phyloP scores from a whole-genome alignment of 345 rosid genomes.

The Atalantia buxifolia region DNA sequence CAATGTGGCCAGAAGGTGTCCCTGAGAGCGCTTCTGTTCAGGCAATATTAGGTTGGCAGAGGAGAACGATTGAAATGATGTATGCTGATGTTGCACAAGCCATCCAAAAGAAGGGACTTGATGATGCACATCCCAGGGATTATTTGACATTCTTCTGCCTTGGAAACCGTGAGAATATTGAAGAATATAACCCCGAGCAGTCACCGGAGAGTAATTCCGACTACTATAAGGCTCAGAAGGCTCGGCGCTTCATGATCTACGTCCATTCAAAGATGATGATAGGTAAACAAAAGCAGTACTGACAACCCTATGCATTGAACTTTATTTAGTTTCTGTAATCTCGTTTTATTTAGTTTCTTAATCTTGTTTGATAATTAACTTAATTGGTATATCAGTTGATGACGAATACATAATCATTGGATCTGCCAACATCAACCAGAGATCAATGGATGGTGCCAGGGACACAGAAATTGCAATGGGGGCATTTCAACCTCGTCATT shows the following conservation, averaged over 20 bases:
- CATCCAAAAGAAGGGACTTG: slow-evolving; percentile 33
- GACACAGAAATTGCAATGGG: slow-evolving; percentile 92
- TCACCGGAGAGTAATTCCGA: slow-evolving; percentile 49
- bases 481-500: slow-evolving; percentile 67
- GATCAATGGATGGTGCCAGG: slow-evolving; percentile 86
- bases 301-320: background rate
- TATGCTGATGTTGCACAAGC: slow-evolving; percentile 56
- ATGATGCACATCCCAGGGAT: slow-evolving; percentile 48
- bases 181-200: slow-evolving; percentile 44
- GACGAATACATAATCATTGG: slow-evolving; percentile 90
- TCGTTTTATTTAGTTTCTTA: background rate
- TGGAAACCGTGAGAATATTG: slow-evolving; percentile 55
- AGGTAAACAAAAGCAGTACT: slow-evolving; percentile 28
- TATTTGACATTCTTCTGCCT: slow-evolving; percentile 76
- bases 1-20: slow-evolving; percentile 87
- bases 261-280: slow-evolving; percentile 93
- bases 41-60: slow-evolving; percentile 88
- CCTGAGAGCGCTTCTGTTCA: slow-evolving; percentile 68
- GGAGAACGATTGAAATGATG: slow-evolving; percentile 92
- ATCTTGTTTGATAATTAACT: background rate
- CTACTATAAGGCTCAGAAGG: slow-evolving; percentile 61
- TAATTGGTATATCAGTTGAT: slow-evolving; percentile 48
- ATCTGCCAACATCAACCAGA: slow-evolving; percentile 88
- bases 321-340: background rate
- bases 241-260: slow-evolving; percentile 84